A percentile compares a stretch with the other conserved stretches of the same genome.
phyloP scores from a whole-genome alignment of 441 rosid genomes.

The Populus tomentosa region DNA sequence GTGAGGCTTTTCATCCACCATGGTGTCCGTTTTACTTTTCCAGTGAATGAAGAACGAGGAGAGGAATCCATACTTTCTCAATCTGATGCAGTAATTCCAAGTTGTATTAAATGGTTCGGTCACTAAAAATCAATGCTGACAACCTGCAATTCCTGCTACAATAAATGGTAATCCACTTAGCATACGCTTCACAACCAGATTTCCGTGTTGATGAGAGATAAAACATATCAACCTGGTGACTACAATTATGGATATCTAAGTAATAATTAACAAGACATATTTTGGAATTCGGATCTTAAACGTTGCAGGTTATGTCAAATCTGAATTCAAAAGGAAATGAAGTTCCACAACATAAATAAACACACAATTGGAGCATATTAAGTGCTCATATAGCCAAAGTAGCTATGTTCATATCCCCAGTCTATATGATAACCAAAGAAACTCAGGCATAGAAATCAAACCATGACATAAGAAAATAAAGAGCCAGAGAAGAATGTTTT shows the following conservation, averaged over 20 bases:
- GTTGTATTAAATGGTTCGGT: not conserved
- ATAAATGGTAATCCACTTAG: not conserved
- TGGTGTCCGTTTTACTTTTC: not conserved
- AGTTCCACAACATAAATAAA: not conserved
- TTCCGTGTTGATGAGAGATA: not conserved
- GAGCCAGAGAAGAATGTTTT: not conserved
- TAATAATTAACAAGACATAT: not conserved
- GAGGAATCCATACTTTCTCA: not conserved
- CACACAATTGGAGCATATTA: not conserved
- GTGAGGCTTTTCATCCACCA: slow-evolving; percentile 76
- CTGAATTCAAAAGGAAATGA: not conserved
- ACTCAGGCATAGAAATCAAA: not conserved
- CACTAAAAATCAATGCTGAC: not conserved
- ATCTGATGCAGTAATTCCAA: not conserved
- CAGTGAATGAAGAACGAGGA: not conserved
- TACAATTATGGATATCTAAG: not conserved
- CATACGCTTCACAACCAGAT: not conserved
- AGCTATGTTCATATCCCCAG: too few relatives aligned
- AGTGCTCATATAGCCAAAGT: not conserved
- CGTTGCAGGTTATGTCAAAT: not conserved
- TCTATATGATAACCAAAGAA: not conserved
- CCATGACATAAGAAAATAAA: not conserved
- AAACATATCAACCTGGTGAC: not conserved
- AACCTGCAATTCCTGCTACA: not conserved
- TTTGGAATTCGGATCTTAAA: not conserved